Evolutionary conservation across 192 early-diverging fungal species (phyloP).

Genomic region (Gryganskiella cystojenkinii): DNA sequence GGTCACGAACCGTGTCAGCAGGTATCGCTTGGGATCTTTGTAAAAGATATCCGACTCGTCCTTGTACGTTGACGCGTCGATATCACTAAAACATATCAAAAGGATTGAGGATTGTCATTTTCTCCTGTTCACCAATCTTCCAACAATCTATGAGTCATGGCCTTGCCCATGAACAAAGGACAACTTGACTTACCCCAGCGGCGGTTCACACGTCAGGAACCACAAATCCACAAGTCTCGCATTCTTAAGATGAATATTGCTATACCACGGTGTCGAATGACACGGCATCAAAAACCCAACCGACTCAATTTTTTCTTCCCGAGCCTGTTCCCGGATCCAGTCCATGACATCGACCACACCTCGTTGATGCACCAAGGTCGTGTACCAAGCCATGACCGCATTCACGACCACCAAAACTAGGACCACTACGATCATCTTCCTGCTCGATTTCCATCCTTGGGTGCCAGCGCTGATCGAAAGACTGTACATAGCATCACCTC

Average conservation of each 20-base stretch:
- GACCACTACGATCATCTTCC: constrained; percentile 14
- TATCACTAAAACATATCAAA: constrained; percentile 17
- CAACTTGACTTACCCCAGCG: constrained; percentile 62
- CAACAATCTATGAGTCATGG: too few species aligned
- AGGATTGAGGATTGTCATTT: too few species aligned
- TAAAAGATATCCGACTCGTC: constrained; percentile 90
- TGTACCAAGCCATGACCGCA: constrained; percentile 74
- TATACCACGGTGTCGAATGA: constrained; percentile 96
- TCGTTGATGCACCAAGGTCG: constrained; percentile 85
- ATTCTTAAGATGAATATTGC: constrained; percentile 76
- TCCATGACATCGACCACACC: constrained; percentile 91
- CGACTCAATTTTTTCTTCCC: constrained; percentile 27
- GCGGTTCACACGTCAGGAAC: constrained; percentile 95
- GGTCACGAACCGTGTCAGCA: too few species aligned
- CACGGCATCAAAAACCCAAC: constrained; percentile 95
- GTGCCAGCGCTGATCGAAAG: constrained; percentile 10
- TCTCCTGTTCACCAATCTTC: too few species aligned
- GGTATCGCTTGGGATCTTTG: constrained; percentile 58
- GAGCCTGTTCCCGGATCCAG: constrained; percentile 69
- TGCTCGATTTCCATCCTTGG: constrained; percentile 11
- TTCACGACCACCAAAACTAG: constrained; percentile 73
- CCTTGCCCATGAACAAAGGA: too few species aligned
- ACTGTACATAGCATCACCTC: constrained; percentile 49
- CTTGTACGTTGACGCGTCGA: constrained; percentile 51
- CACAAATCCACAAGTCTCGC: constrained; percentile 60